Conservation (phyloP, 2,329 filamentous ascomycete genomes). For the Colletotrichum viniferum region DNA sequence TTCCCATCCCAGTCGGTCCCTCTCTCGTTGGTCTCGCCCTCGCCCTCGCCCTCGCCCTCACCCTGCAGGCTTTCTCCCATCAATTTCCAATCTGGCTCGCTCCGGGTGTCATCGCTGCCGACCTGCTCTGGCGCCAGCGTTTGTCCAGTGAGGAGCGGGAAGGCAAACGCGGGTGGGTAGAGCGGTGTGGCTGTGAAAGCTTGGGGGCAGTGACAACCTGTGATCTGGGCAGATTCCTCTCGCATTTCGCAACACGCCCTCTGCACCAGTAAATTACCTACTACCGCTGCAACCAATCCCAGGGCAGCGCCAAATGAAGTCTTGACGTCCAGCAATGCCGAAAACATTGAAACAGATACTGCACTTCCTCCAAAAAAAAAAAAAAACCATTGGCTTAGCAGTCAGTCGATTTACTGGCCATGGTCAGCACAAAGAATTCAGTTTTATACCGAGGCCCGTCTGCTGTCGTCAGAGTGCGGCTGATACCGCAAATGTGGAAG, state of each 20-base stretch:
- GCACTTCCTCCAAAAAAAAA: not conserved
- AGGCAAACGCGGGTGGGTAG: not conserved
- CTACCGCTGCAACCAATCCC: not conserved
- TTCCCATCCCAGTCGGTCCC: not conserved
- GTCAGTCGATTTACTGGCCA: not conserved
- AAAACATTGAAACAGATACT: not conserved
- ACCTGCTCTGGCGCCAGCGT: not conserved
- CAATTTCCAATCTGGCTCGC: not conserved
- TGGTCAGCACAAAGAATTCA: not conserved
- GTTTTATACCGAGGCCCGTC: not conserved
- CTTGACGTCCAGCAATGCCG: not conserved
- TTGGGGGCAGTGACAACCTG: not conserved
- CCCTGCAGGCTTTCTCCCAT: not conserved
- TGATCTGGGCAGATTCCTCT: not conserved
- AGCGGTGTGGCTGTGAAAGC: slow-evolving; percentile 13
- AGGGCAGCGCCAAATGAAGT: not conserved
- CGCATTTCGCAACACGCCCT: not conserved
- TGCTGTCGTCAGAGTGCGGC: slow-evolving; percentile 16
- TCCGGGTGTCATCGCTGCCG: not conserved
- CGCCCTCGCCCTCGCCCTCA: not conserved
- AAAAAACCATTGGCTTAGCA: not conserved
- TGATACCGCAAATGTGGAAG: slow-evolving; percentile 13
- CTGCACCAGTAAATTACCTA: not conserved
- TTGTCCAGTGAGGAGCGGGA: not conserved
- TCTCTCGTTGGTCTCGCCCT: not conserved